Conservation (phyloP, 345 rosid genomes). For the Ceriops decandra region DNA sequence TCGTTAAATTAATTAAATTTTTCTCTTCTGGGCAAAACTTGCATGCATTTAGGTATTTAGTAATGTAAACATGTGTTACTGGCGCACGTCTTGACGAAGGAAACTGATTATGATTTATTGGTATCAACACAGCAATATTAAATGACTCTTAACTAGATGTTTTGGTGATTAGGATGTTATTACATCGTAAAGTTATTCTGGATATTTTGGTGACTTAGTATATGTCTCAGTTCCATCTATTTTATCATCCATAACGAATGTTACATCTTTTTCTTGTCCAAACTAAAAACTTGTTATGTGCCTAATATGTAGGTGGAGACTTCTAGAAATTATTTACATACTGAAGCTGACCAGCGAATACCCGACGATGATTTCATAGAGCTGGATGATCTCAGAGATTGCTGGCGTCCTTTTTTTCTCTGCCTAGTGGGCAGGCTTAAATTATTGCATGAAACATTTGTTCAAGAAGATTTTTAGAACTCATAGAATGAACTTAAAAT, state of each 20-base stretch:
- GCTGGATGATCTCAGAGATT: slow-evolving; percentile 38
- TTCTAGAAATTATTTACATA: slow-evolving; percentile 14
- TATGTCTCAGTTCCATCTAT: background rate
- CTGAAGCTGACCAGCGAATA: slow-evolving; percentile 10
- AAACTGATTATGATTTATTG: no score
- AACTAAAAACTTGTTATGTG: background rate
- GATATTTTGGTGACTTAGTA: background rate
- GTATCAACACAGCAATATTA: background rate
- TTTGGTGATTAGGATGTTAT: background rate
- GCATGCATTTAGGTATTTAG: no score
- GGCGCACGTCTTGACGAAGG: no score
- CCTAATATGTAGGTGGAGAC: slow-evolving; percentile 32
- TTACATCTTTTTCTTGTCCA: background rate
- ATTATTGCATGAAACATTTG: slow-evolving; percentile 6
- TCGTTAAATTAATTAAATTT: no score
- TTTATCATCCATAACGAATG: background rate
- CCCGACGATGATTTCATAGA: slow-evolving; percentile 41
- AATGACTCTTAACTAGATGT: background rate
- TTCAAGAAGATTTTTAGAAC: background rate
- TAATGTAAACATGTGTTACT: no score
- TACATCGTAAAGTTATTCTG: background rate
- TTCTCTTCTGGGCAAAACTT: no score
- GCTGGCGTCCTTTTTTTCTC: slow-evolving; percentile 1
- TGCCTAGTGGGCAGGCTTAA: background rate
- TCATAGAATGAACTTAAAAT: background rate